phyloP scores from a whole-genome alignment of 331 rosid species.

The Quercus phellos region DNA sequence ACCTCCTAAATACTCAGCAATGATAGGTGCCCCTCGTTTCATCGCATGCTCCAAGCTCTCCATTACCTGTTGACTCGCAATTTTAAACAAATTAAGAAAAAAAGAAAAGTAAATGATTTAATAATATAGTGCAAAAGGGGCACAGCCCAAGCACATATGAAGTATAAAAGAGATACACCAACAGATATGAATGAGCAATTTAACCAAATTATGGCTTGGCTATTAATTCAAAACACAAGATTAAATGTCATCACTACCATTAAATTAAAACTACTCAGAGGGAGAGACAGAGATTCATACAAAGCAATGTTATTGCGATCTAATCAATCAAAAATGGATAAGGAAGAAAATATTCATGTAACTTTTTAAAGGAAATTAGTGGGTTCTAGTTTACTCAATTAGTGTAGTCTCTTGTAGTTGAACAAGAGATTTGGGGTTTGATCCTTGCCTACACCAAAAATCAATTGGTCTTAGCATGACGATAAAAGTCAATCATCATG shows the following conservation, averaged over 20 bases:
- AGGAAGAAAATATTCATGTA: background rate
- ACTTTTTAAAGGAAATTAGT: background rate
- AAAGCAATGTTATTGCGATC: background rate
- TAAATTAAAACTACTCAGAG: background rate
- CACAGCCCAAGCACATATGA: no score
- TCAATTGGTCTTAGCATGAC: no score
- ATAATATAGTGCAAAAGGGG: no score
- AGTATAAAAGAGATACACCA: no score
- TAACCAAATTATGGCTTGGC: background rate
- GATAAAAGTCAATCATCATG: no score
- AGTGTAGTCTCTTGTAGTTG: no score
- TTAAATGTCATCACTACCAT: background rate
- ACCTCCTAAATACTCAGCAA: slow-evolving; percentile 97
- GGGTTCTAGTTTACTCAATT: no score
- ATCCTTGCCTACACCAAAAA: no score
- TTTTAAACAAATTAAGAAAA: background rate
- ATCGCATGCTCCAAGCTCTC: slow-evolving; percentile 95
- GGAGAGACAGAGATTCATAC: background rate
- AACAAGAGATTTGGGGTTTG: no score
- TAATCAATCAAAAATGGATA: background rate
- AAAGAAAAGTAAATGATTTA: no score
- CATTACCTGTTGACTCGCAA: slow-evolving; percentile 49
- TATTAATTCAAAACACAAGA: background rate
- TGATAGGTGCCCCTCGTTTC: slow-evolving; percentile 86
- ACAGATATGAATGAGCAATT: no score